Evolutionary conservation across 1,139 yeast species (phyloP).

Genomic region (Debaryomyces robertsiae): DNA sequence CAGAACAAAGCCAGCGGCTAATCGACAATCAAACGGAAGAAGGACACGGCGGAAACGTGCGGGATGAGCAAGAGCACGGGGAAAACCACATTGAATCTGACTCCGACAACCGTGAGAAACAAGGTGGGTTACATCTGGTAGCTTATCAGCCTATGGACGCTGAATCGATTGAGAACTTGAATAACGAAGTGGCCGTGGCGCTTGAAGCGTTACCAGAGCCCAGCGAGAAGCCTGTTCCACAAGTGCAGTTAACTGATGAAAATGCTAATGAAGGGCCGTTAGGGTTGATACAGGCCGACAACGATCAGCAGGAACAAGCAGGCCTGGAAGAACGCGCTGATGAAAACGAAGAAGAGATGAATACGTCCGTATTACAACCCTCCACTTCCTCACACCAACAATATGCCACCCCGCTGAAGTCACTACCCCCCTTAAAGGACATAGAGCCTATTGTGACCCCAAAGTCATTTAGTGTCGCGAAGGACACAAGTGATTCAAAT

Average conservation of each 20-base stretch:
- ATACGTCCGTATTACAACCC: conserved; percentile 8
- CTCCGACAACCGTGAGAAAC: neutral
- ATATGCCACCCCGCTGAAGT: conserved; percentile 46
- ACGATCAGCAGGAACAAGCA: conserved; percentile 7
- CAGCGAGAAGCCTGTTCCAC: neutral
- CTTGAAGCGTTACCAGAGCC: neutral
- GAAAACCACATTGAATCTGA: neutral
- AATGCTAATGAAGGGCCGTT: neutral
- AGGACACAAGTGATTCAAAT: conserved; percentile 23
- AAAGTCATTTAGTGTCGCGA: conserved; percentile 44
- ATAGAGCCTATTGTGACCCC: conserved; percentile 48
- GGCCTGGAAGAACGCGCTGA: conserved; percentile 6
- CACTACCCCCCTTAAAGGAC: conserved; percentile 47
- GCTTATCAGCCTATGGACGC: neutral
- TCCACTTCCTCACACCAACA: conserved; percentile 2
- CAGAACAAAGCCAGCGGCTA: neutral
- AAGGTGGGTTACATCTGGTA: neutral
- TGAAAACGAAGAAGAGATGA: conserved; percentile 13
- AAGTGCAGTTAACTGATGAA: neutral
- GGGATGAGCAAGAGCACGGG: neutral
- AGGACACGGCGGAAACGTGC: neutral
- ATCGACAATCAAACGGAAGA: neutral
- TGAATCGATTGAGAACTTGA: neutral
- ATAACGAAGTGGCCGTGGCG: neutral
- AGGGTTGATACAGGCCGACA: conserved; percentile 1